phyloP scores from a whole-genome alignment of 2,329 filamentous ascomycete species.

The Pseudomassariella vexata region DNA sequence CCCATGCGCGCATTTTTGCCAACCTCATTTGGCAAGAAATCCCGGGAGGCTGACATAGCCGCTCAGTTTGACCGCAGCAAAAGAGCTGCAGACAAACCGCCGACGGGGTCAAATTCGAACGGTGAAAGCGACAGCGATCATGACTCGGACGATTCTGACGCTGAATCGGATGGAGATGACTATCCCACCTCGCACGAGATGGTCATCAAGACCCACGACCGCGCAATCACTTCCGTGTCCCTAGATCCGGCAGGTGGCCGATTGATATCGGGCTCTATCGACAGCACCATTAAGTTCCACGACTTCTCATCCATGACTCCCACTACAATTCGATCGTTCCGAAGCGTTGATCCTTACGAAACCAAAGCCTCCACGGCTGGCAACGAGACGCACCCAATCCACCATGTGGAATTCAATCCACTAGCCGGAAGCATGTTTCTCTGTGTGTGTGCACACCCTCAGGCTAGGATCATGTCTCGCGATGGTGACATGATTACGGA shows the following conservation, averaged over 20 bases:
- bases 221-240: slow-evolving; percentile 76
- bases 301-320: slow-evolving; percentile 96
- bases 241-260: slow-evolving; percentile 81
- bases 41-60: slow-evolving; percentile 65
- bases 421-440: slow-evolving; percentile 74
- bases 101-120: slow-evolving; percentile 17
- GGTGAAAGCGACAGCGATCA: slow-evolving; percentile 32
- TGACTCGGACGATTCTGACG: slow-evolving; percentile 49
- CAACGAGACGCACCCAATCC: slow-evolving; percentile 80
- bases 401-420: slow-evolving; percentile 82
- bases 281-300: slow-evolving; percentile 87
- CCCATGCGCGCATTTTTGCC: slow-evolving; percentile 75
- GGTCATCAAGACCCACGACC: slow-evolving; percentile 85
- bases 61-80: slow-evolving; percentile 78
- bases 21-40: slow-evolving; percentile 77
- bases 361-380: slow-evolving; percentile 63
- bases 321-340: slow-evolving; percentile 89
- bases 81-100: slow-evolving; percentile 42
- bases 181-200: slow-evolving; percentile 92
- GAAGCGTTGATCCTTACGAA: slow-evolving; percentile 79
- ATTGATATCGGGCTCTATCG: slow-evolving; percentile 83
- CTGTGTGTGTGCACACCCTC: slow-evolving; percentile 81
- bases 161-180: slow-evolving; percentile 73
- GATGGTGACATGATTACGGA: slow-evolving; percentile 83
- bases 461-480: slow-evolving; percentile 82